These are phyloP conservation scores for Podaxis carcinomalis DNA, from an alignment of 768 basidiomycete genomes.

Conservation along the genomic window DNA sequence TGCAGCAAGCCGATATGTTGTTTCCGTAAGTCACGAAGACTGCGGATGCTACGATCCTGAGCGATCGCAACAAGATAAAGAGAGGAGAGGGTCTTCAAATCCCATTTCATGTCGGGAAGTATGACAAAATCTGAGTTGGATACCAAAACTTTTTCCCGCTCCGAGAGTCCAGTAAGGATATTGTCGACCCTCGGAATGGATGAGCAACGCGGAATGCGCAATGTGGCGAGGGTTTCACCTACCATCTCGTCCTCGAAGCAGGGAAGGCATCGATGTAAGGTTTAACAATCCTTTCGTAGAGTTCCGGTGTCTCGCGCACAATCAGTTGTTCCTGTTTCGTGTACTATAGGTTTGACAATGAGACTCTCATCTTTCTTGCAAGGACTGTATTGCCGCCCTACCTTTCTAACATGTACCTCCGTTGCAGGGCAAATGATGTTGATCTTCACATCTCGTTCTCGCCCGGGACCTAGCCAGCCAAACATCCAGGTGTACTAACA, in stretches of 20 bases:
- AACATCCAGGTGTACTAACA: conserved; percentile 78
- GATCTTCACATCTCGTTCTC: conserved; percentile 69
- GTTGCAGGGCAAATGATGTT: conserved; percentile 87
- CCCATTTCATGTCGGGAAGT: conserved; percentile 98
- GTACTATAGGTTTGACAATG: conserved; percentile 45
- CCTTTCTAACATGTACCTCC: conserved; percentile 85
- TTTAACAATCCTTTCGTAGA: conserved; percentile 67
- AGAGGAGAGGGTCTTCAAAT: conserved; percentile 64
- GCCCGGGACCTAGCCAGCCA: conserved; percentile 53
- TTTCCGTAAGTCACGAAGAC: conserved; percentile 70
- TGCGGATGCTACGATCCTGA: conserved; percentile 55
- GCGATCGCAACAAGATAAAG: conserved; percentile 85
- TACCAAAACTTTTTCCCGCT: conserved; percentile 69
- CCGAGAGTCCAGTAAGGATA: conserved; percentile 73
- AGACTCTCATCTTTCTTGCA: neutral
- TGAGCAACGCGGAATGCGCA: neutral
- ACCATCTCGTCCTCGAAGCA: conserved; percentile 79
- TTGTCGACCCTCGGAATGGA: conserved; percentile 67
- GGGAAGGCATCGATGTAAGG: conserved; percentile 82
- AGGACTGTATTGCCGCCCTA: conserved; percentile 18
- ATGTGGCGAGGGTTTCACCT: conserved; percentile 9
- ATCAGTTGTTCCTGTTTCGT: conserved; percentile 66
- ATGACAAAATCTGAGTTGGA: conserved; percentile 67
- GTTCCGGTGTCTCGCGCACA: conserved; percentile 77
- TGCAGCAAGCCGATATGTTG: conserved; percentile 65